Evolutionary conservation across 2,329 filamentous ascomycete species (phyloP).

Genomic region (Exophiala alcalophila): DNA sequence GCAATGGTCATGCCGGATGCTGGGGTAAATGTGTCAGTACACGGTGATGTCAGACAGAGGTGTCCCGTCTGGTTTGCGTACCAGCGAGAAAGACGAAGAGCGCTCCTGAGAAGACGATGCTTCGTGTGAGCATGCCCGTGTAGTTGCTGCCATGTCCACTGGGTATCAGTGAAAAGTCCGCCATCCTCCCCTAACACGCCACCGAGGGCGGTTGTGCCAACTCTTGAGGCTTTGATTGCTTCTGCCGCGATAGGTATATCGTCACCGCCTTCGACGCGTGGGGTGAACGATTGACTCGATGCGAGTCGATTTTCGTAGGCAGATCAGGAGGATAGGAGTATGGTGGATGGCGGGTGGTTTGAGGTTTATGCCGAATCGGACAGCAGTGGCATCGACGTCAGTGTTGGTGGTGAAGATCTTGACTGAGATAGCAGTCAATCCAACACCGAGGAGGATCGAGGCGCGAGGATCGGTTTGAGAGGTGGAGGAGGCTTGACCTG

Average conservation of each 20-base stretch:
- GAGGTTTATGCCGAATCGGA: background rate
- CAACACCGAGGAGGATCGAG: too few species aligned
- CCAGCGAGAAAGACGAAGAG: slow-evolving; percentile 46
- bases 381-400: background rate
- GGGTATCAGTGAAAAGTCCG: slow-evolving; percentile 46
- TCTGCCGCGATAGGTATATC: too few species aligned
- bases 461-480: too few species aligned
- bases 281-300: too few species aligned
- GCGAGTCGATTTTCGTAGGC: too few species aligned
- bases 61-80: too few species aligned
- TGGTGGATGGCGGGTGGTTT: background rate
- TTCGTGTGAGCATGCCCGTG: slow-evolving; percentile 49
- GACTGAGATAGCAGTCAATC: slow-evolving; percentile 2
- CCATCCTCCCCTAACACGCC: slow-evolving; percentile 27
- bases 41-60: too few species aligned
- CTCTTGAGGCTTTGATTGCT: slow-evolving; percentile 7
- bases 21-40: too few species aligned
- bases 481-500: too few species aligned
- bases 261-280: too few species aligned
- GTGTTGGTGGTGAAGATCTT: background rate
- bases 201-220: slow-evolving; percentile 9
- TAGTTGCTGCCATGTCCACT: slow-evolving; percentile 45
- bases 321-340: too few species aligned
- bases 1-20: slow-evolving; percentile 46
- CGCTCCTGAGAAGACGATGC: slow-evolving; percentile 46